A percentile compares a stretch with the other conserved stretches of the same genome.
These are phyloP conservation scores for Prunus mira DNA, from an alignment of 306 rosid genomes.

Conservation along the genomic window DNA sequence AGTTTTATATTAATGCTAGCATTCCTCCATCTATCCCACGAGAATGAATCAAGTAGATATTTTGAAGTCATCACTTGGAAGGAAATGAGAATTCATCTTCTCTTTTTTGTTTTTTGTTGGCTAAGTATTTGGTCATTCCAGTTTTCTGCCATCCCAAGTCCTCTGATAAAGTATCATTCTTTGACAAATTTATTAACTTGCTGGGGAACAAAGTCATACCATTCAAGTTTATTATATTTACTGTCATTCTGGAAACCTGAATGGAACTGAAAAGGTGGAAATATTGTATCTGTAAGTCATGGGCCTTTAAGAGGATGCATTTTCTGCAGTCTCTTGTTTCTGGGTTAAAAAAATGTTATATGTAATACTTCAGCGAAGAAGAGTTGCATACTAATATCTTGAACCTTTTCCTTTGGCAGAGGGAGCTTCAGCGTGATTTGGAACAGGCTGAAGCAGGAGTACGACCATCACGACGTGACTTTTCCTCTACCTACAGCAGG, in stretches of 20 bases:
- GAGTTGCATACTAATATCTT: not conserved
- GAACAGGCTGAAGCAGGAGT: conserved; percentile 92
- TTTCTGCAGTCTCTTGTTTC: not conserved
- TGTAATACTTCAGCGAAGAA: not conserved
- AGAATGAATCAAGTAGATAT: not conserved
- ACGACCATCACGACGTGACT: conserved; percentile 78
- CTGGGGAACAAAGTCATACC: not conserved
- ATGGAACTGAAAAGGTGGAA: not conserved
- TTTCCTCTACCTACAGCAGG: conserved; percentile 69
- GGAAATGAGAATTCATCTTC: not conserved
- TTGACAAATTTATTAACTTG: not conserved
- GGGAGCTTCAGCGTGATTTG: conserved; percentile 88
- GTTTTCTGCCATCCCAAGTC: not conserved
- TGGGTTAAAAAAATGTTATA: not conserved
- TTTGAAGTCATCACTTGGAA: not conserved
- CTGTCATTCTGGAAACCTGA: not conserved
- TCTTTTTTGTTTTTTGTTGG: not conserved
- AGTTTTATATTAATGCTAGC: not conserved
- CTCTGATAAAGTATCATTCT: not conserved
- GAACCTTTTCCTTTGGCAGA: conserved; percentile 33
- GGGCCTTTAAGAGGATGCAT: not conserved
- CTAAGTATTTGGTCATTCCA: not conserved
- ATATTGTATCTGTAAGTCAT: not conserved
- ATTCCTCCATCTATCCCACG: not conserved
- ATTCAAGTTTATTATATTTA: not conserved